Evolutionary conservation across 192 early-diverging fungal species (phyloP), one percentile per base, ranked within the genome.

Genomic region (Linderina pennispora): DNA sequence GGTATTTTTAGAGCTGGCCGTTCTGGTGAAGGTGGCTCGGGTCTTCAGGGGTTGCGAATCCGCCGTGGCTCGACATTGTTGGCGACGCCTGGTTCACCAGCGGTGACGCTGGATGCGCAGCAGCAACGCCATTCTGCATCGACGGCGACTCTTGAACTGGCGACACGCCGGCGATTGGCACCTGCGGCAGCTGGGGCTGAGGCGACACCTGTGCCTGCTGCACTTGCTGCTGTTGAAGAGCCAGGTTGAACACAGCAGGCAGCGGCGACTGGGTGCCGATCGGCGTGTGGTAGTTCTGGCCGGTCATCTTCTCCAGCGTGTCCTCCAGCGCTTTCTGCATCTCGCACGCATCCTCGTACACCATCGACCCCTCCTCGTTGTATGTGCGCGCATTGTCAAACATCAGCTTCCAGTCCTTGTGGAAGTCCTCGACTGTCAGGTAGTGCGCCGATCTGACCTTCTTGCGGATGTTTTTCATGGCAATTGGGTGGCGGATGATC

Each of bases 351-450:
- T 98, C 93, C 15, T 83, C 72, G 65, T 86, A 95, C 0, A 98
- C 87, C 41, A 78, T 72, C n/a, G 89, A 92, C 8, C 84, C 89
- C 48, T 92, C 87, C 61, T 86, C 74, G 57, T 98, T 98, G 65
- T 90, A 98, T 2, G 76, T 87, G 58, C 80, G 80, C 7, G 95
- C 95, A 49, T 98, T 98, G 60, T 85, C 51, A 47, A 90, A 91
- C 86, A 98, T 91, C 16, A 87, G 71, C 45, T 79, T 56, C 51
- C 90, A 89, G 62, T 98, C 95, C 16, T 79, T 72, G 38, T 75
- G 67, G 62, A 93, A 94, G 50, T 81, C 74, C 4, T 56, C 26
- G 3, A 81, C 49, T 13, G 62, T 58, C 31, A 76, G 65, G 65
- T 98, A 98, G 47, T 77, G 65, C 33, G 75, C 59, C 10, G 64